Evolutionary conservation across 2,329 filamentous ascomycete species (phyloP).

Genomic region (Thielaviopsis ethacetica): DNA sequence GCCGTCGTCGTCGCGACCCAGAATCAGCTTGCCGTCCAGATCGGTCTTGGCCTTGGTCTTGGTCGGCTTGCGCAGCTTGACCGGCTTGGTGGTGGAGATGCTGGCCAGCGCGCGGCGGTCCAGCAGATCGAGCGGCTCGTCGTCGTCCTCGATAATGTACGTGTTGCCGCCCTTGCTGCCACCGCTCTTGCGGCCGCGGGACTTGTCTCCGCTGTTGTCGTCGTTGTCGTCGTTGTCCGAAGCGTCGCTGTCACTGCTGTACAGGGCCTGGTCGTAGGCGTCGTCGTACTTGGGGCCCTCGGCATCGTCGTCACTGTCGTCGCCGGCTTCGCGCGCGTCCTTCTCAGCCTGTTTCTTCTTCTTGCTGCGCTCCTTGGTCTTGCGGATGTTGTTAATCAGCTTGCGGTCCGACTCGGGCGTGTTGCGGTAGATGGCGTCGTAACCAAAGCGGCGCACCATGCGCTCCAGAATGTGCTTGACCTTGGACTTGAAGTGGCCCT

Average conservation of each 20-base stretch:
- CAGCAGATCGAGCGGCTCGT: constrained; percentile 86
- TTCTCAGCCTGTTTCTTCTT: constrained; percentile 62
- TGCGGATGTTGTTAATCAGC: constrained; percentile 83
- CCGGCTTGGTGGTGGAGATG: constrained; percentile 80
- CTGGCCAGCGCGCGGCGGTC: constrained; percentile 79
- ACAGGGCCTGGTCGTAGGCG: constrained; percentile 91
- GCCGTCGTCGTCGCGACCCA: constrained; percentile 42
- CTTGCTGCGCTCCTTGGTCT: constrained; percentile 82
- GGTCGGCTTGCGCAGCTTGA: constrained; percentile 41
- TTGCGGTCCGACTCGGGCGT: constrained; percentile 81
- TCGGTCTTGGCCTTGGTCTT: constrained; percentile 51
- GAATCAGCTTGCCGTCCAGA: constrained; percentile 64
- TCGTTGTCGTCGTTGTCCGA: constrained; percentile 41
- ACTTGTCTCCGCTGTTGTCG: constrained; percentile 22
- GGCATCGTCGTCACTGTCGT: constrained; percentile 15
- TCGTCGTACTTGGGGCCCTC: constrained; percentile 58
- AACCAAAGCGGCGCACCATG: constrained; percentile 81
- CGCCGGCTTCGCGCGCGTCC: constrained; percentile 24
- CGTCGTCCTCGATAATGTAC: constrained; percentile 88
- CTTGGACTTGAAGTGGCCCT: constrained; percentile 90
- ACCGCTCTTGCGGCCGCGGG: constrained; percentile 14
- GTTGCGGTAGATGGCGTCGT: constrained; percentile 59
- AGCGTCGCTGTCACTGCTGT: constrained; percentile 57
- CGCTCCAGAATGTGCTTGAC: constrained; percentile 96
- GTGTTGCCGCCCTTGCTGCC: constrained; percentile 47